Evolutionary conservation across 805 yeast species (phyloP).

Genomic region (Candida bentonensis): DNA sequence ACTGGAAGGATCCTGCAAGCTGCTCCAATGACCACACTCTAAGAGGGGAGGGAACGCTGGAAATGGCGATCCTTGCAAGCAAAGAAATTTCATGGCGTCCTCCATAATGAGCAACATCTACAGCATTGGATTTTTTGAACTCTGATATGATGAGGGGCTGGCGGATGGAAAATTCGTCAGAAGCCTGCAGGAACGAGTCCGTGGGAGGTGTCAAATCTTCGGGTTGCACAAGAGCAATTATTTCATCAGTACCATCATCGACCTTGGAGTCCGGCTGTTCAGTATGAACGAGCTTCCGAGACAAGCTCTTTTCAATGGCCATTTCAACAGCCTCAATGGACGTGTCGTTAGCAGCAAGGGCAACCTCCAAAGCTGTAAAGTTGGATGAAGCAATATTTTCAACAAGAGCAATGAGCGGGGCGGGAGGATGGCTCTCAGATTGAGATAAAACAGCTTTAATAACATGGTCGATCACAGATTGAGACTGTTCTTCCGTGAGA

Average conservation of each 20-base stretch:
- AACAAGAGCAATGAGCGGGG: not conserved
- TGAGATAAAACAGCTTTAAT: not conserved
- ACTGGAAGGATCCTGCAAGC: conserved; percentile 3
- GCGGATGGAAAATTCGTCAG: not conserved
- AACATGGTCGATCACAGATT: conserved; percentile 24
- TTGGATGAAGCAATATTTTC: conserved; percentile 2
- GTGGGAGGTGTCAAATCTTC: not conserved
- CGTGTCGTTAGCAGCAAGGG: conserved; percentile 5
- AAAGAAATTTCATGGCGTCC: conserved; percentile 10
- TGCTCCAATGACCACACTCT: conserved; percentile 8
- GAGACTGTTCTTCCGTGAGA: conserved; percentile 22
- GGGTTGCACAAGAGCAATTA: not conserved
- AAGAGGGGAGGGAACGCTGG: not conserved
- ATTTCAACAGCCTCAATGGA: conserved; percentile 8
- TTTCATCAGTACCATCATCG: conserved; percentile 9
- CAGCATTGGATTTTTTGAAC: not conserved
- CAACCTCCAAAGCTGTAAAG: conserved; percentile 5
- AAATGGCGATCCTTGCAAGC: conserved; percentile 7
- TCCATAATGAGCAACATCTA: not conserved
- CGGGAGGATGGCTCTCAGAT: not conserved
- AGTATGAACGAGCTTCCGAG: conserved; percentile 11
- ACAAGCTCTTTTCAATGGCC: conserved; percentile 17
- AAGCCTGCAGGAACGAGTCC: not conserved
- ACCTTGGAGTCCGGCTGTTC: conserved; percentile 5
- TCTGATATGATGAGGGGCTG: not conserved